Conservation (phyloP, 768 basidiomycete species). For the Trametes coccinea region DNA sequence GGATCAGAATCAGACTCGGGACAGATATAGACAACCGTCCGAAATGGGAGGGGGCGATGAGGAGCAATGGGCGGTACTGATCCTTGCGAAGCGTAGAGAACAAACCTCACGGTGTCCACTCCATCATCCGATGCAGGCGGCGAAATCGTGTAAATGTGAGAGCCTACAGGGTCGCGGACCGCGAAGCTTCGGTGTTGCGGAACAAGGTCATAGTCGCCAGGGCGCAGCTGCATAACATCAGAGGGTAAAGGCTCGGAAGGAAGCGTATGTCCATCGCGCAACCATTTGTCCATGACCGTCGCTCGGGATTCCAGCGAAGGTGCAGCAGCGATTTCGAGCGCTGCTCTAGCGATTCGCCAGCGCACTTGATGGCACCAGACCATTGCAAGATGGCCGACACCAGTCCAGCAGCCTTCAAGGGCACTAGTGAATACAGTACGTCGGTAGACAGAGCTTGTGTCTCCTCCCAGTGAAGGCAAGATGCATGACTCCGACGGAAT, state of each 20-base stretch:
- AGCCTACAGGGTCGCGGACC: conserved; percentile 10
- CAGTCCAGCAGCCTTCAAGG: conserved; percentile 91
- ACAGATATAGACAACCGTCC: conserved; percentile 52
- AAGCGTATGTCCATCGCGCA: conserved; percentile 58
- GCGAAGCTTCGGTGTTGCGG: conserved; percentile 3
- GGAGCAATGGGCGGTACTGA: conserved; percentile 52
- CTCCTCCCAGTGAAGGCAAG: conserved; percentile 38
- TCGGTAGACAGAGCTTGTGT: conserved; percentile 37
- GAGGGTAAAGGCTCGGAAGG: conserved; percentile 30
- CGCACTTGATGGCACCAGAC: conserved; percentile 99
- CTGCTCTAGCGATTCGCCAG: conserved; percentile 80
- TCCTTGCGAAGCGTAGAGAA: conserved; percentile 64
- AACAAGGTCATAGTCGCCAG: conserved; percentile 1
- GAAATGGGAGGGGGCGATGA: conserved; percentile 45
- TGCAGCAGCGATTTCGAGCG: conserved; percentile 61
- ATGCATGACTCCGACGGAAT: conserved; percentile 90
- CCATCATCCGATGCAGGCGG: conserved; percentile 39
- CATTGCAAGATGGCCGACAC: conserved; percentile 94
- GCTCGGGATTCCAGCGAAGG: conserved; percentile 33
- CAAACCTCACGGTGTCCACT: conserved; percentile 32
- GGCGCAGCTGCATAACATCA: not conserved
- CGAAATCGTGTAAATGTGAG: conserved; percentile 3
- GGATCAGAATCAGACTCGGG: conserved; percentile 2
- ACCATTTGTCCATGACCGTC: conserved; percentile 60
- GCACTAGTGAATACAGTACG: conserved; percentile 81